phyloP scores from a whole-genome alignment of 192 early-diverging fungal species.

The Podila epicladia region DNA sequence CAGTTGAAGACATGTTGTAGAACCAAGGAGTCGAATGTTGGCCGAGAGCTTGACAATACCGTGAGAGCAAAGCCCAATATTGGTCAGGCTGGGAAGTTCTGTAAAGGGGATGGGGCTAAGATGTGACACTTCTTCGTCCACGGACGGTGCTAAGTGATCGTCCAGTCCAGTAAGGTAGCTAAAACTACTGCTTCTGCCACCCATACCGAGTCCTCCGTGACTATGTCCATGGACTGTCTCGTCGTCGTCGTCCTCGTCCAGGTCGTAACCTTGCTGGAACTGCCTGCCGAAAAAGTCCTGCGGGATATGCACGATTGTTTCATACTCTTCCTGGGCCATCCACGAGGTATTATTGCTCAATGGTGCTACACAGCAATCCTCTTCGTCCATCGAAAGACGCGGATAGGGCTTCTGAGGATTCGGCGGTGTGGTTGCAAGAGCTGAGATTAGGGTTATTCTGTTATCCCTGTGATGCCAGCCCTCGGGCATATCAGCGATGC shows the following conservation, averaged over 20 bases:
- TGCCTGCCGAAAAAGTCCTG: slow-evolving; percentile 22
- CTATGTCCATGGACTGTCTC: not conserved
- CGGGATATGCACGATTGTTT: slow-evolving; percentile 14
- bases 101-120: slow-evolving; percentile 44
- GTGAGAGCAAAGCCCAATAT: slow-evolving; percentile 68
- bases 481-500: slow-evolving; percentile 14
- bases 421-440: not conserved
- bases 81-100: slow-evolving; percentile 50
- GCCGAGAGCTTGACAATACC: slow-evolving; percentile 68
- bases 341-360: not conserved
- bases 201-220: not conserved
- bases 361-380: not conserved
- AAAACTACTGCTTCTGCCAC: not conserved
- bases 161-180: not conserved
- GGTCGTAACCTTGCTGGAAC: not conserved
- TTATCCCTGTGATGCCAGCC: slow-evolving; percentile 8
- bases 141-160: not conserved
- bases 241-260: slow-evolving; percentile 1
- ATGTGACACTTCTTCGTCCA: slow-evolving; percentile 26
- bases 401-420: not conserved
- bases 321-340: slow-evolving; percentile 24
- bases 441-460: not conserved
- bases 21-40: slow-evolving; percentile 73
- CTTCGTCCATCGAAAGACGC: not conserved
- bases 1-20: slow-evolving; percentile 73